Evolutionary conservation across 495 filamentous ascomycete species (phyloP).

Genomic region (Annulohypoxylon stygium): DNA sequence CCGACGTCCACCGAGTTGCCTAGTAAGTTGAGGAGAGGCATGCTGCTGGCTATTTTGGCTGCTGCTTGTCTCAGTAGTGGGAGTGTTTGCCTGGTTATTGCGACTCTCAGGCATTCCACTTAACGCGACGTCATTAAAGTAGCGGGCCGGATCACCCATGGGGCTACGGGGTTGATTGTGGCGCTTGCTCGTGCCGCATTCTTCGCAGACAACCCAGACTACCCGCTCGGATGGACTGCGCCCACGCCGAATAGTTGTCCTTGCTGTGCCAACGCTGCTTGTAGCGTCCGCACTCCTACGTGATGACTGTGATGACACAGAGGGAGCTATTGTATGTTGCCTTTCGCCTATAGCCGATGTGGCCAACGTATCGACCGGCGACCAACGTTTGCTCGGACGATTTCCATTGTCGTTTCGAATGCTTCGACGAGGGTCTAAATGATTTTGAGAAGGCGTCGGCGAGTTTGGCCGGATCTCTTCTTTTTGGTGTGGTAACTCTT

Average conservation of each 20-base stretch:
- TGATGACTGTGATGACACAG: slow-evolving; percentile 49
- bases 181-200: slow-evolving; percentile 51
- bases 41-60: slow-evolving; percentile 31
- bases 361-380: slow-evolving; percentile 46
- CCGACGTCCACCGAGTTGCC: slow-evolving; percentile 46
- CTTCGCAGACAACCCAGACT: slow-evolving; percentile 52
- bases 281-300: slow-evolving; percentile 42
- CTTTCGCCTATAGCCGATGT: slow-evolving; percentile 34
- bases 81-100: slow-evolving; percentile 18
- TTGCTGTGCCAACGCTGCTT: slow-evolving; percentile 37
- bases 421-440: slow-evolving; percentile 21
- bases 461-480: slow-evolving; percentile 1
- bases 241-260: slow-evolving; percentile 46
- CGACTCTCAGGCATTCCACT: slow-evolving; percentile 18
- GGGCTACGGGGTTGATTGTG: slow-evolving; percentile 42
- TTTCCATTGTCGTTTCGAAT: slow-evolving; percentile 27
- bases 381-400: slow-evolving; percentile 52
- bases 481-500: not conserved
- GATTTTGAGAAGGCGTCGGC: slow-evolving; percentile 18
- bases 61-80: slow-evolving; percentile 4
- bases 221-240: slow-evolving; percentile 48
- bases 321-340: slow-evolving; percentile 44
- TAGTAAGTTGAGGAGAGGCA: slow-evolving; percentile 28
- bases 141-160: slow-evolving; percentile 49
- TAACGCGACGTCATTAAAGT: slow-evolving; percentile 48